Conservation (phyloP, 1,284 basidiomycete genomes). For the Amylostereum areolatum region DNA sequence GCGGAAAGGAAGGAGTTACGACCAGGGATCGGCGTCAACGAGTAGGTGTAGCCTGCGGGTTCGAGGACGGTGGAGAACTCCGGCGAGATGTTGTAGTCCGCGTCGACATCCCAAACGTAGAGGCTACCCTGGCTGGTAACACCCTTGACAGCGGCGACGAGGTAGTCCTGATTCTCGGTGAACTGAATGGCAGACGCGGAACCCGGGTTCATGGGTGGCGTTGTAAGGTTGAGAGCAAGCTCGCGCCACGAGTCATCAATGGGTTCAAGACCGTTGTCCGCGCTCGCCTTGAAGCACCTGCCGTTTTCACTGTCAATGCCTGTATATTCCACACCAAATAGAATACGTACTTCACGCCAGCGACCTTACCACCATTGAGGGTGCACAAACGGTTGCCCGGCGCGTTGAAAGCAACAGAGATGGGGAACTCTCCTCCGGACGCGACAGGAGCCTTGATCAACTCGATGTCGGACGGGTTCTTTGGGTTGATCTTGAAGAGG, state of each 20-base stretch:
- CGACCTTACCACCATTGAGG: not conserved
- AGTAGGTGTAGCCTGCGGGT: not conserved
- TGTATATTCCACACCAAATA: too few relatives aligned
- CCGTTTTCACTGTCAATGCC: too few relatives aligned
- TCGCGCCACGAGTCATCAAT: constrained; percentile 34
- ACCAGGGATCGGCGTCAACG: not conserved
- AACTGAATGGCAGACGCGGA: not conserved
- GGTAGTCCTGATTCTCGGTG: not conserved
- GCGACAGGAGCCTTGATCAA: not conserved
- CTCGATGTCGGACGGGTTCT: not conserved
- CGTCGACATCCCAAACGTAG: not conserved
- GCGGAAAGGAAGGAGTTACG: not conserved
- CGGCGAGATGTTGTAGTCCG: not conserved
- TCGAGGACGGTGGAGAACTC: not conserved
- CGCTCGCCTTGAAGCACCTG: constrained; percentile 40
- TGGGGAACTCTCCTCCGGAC: not conserved
- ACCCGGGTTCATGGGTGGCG: constrained; percentile 31
- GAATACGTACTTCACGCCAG: not conserved
- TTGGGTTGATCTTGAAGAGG: not conserved
- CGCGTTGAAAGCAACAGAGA: not conserved
- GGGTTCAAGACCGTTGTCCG: constrained; percentile 31
- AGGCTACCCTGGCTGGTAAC: not conserved
- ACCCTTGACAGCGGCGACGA: not conserved
- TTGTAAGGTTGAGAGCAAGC: constrained; percentile 39
- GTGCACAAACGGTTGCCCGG: not conserved